Evolutionary conservation across 2,329 filamentous ascomycete species (phyloP).

Genomic region (Arthrobotrys sinensis): DNA sequence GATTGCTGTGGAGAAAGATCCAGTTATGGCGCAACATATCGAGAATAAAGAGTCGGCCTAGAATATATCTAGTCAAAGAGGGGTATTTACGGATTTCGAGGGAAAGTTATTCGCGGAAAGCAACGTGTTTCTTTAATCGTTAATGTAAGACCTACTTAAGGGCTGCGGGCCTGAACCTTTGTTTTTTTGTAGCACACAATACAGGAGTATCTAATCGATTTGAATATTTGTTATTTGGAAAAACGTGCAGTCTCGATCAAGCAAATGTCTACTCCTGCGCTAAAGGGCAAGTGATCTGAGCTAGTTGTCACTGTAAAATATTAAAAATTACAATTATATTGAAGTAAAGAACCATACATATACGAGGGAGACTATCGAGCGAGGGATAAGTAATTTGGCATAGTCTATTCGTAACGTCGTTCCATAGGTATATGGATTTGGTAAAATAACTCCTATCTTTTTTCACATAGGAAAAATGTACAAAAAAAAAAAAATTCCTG

Average conservation of each 20-base stretch:
- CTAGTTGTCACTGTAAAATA: background rate
- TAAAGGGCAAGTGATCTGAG: too few species aligned
- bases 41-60: conserved; percentile 12
- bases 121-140: too few species aligned
- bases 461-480: conserved; percentile 17
- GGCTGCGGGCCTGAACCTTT: too few species aligned
- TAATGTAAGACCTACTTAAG: too few species aligned
- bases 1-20: conserved; percentile 63
- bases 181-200: too few species aligned
- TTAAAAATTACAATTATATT: conserved; percentile 34
- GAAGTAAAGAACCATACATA: conserved; percentile 8
- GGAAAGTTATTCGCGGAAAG: too few species aligned
- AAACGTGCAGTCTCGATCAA: too few species aligned
- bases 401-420: conserved; percentile 59
- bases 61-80: background rate
- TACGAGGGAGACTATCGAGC: conserved; percentile 19
- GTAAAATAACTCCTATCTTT: conserved; percentile 40
- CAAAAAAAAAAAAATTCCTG: conserved; percentile 49
- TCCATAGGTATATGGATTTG: conserved; percentile 46
- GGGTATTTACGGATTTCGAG: too few species aligned
- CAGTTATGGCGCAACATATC: conserved; percentile 31
- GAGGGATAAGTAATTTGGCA: conserved; percentile 33
- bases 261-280: too few species aligned
- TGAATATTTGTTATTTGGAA: too few species aligned
- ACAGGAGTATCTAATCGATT: too few species aligned